Evolutionary conservation across 2,329 filamentous ascomycete genomes (phyloP), one percentile per base, ranked within the genome.

Genomic region (Pseudocercospora musae): DNA sequence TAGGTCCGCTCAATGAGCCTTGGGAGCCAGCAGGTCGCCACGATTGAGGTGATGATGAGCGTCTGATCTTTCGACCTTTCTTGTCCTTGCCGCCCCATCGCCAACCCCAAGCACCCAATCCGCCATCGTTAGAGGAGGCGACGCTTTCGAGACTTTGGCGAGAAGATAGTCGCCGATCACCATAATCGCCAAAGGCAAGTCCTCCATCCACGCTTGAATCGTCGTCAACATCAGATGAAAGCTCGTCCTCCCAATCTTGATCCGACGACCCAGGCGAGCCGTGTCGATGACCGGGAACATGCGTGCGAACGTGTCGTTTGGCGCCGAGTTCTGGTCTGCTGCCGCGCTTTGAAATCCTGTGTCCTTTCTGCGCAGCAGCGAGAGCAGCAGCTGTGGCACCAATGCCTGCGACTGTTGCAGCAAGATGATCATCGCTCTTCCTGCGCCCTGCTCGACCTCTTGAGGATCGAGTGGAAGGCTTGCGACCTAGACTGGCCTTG

Each of bases 131-230:
- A 27, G 75, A 78, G n/a, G 83, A 85, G 4, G 72, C 76, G 1
- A 85, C 74, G 10, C 84, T 85, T 55, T 84, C 83, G 42, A 76
- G 74, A 62, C 83, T 85, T 65, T 80, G 74, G 40, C 74, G 74
- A 29, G 73, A 68, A 68, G 71, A 73, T 56, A 75, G 76, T 13
- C 29, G 57, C 29, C 73, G 76, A 57, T 71, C 68, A 25, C 73
- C 72, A 33, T 76, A 76, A 52, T 80, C 81, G 46, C 87, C 87
- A 68, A 87, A 90, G 1, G 87, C 86, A 58, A 90, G 79, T 25
- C 77, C 85, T 29, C 82, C 84, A 68, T 84, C 82, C 52, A 82
- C 76, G 72, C 82, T 86, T 33, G 78, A 81, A n/a, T 78, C 78
- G 48, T 82, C 80, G 46, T 83, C 82, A 21, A 81, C 82, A 29